A percentile compares a stretch with the other conserved stretches of the same genome.
These are phyloP conservation scores for Metschnikowia peoriensis DNA, from an alignment of 805 yeast species.

Conservation along the genomic window DNA sequence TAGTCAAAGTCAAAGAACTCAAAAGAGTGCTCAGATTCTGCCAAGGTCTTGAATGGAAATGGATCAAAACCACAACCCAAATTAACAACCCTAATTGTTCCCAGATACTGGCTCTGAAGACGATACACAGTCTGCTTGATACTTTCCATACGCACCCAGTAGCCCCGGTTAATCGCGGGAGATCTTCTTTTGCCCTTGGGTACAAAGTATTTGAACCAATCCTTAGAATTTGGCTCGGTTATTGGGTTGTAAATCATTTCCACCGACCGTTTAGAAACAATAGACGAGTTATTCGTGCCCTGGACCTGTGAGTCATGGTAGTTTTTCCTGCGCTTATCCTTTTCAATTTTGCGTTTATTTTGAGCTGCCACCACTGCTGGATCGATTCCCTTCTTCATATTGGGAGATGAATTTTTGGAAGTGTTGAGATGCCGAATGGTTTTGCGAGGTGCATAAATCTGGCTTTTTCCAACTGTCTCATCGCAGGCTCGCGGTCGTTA, in stretches of 20 bases:
- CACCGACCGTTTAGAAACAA: conserved; percentile 78
- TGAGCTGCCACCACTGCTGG: conserved; percentile 13
- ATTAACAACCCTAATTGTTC: conserved; percentile 50
- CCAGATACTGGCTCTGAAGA: conserved; percentile 35
- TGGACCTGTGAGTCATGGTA: conserved; percentile 70
- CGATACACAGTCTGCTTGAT: conserved; percentile 51
- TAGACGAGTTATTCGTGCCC: conserved; percentile 81
- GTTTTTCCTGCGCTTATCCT: conserved; percentile 45
- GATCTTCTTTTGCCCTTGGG: conserved; percentile 64
- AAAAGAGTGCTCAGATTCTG: conserved; percentile 23
- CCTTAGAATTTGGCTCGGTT: conserved; percentile 32
- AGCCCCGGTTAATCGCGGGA: conserved; percentile 79
- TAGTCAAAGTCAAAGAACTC: conserved; percentile 72
- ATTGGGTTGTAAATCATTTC: conserved; percentile 53
- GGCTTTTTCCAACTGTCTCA: not conserved
- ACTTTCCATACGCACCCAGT: conserved; percentile 77
- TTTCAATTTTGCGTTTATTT: conserved; percentile 32
- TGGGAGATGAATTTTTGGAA: not conserved
- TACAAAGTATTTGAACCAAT: conserved; percentile 68
- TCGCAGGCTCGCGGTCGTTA: conserved; percentile 6
- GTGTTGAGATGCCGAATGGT: not conserved
- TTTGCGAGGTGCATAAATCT: not conserved
- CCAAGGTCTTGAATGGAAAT: conserved; percentile 39
- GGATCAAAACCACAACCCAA: conserved; percentile 75
- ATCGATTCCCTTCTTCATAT: conserved; percentile 1